Conservation (phyloP, 352 stramenopile species). For the Stramenopiles sp. region DNA sequence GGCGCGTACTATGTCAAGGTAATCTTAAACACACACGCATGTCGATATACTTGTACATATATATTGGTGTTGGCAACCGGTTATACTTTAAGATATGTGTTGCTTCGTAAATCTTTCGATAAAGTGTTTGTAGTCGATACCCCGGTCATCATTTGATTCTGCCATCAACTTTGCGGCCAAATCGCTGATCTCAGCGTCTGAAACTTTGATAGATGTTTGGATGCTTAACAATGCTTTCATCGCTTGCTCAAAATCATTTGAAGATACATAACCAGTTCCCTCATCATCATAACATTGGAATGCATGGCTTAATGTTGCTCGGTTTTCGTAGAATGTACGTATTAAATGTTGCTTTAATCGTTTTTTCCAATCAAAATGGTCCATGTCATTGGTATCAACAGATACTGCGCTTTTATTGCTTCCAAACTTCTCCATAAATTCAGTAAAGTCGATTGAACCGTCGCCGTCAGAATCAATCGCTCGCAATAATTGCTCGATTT, state of each 20-base stretch:
- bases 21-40: no score
- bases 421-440: slow-evolving; percentile 69
- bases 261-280: not conserved
- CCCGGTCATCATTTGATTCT: not conserved
- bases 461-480: slow-evolving; percentile 67
- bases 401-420: not conserved
- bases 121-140: not conserved
- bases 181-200: not conserved
- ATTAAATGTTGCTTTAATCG: not conserved
- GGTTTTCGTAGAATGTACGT: slow-evolving; percentile 1
- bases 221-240: not conserved
- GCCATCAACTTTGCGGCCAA: not conserved
- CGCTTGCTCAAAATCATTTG: not conserved
- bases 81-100: no score
- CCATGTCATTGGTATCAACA: not conserved
- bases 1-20: no score
- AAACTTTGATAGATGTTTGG: not conserved
- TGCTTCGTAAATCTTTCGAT: not conserved
- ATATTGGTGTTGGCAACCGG: no score
- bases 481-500: slow-evolving; percentile 62
- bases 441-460: slow-evolving; percentile 71
- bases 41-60: no score
- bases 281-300: slow-evolving; percentile 2
- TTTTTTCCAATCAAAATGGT: slow-evolving; percentile 2
- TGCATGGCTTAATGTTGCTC: not conserved